Base-by-base conservation (phyloP, 495 filamentous ascomycete genomes). In the Articulospora tetracladia region DNA sequence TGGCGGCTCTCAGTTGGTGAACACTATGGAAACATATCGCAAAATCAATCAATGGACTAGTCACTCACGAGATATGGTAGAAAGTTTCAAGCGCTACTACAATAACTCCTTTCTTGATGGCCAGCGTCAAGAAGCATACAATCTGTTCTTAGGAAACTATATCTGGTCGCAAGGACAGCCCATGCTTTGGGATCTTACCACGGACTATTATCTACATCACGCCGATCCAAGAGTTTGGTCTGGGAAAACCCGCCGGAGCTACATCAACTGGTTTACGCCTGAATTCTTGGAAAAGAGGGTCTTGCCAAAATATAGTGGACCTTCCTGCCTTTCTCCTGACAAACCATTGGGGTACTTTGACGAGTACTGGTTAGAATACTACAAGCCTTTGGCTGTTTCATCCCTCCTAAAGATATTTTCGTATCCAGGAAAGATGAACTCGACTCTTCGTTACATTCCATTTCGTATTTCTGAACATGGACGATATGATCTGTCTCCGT, bases 41-140 rank as follows among this genome's bases (percentile, higher is more conserved):
- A 97, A 97, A 72, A 95, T 97, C 69, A 98, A 98, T 61, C 93
- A 97, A 69, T 98, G 94, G 94, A 96, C 91, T 39, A 96, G 92
- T 63, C 91, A 95, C 67, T 97, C 94, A 7, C 82, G 94, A 46
- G 94, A 98, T 71, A 98, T 98, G 94, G 91, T 98, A 11, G 94
- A 98, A 73, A 96, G 91, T 71, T 97, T 98, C 78, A 98, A 98
- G 70, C 86, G 94, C 28, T 98, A 98, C 74, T 98, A 98, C 74
- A 96, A 98, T 72, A 98, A 98, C 71, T 97, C 93, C 0, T 98
- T 98, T 73, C 79, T 98, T 10, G 94, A 98, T 71, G 89, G 89
- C 20, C 94, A 98, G 69, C 85, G 94, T 44, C 94, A 98, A 74
- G 94, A 98, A 69, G 94, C 95, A 0, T 98, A 98, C 70, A 98